phyloP scores from a whole-genome alignment of 352 stramenopile species.

The Globisporangium mamillatum region DNA sequence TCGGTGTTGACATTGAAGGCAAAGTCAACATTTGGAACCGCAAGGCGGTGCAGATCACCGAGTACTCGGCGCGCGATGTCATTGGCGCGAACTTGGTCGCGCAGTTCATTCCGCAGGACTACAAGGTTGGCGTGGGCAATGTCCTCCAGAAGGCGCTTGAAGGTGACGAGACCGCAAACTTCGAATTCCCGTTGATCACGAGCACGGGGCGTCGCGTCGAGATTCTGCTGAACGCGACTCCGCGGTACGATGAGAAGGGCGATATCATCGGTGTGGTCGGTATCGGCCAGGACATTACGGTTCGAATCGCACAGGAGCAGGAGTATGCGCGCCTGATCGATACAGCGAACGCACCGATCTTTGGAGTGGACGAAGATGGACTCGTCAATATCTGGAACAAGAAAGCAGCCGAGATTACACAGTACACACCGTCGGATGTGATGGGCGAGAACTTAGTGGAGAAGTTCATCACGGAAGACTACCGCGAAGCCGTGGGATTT shows the following conservation, averaged over 20 bases:
- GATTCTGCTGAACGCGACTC: conserved; percentile 82
- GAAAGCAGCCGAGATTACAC: conserved; percentile 88
- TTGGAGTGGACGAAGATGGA: conserved; percentile 68
- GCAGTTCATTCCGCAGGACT: conserved; percentile 86
- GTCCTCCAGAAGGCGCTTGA: conserved; percentile 66
- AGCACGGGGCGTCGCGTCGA: conserved; percentile 72
- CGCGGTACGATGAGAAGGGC: conserved; percentile 76
- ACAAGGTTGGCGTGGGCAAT: conserved; percentile 49
- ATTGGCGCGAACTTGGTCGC: conserved; percentile 85
- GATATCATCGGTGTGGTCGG: conserved; percentile 80
- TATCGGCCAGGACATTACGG: conserved; percentile 82
- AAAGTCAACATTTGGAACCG: conserved; percentile 90
- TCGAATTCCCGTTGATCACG: conserved; percentile 87
- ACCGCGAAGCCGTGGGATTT: conserved; percentile 51
- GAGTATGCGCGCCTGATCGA: conserved; percentile 82
- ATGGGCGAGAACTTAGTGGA: conserved; percentile 88
- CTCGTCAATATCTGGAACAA: conserved; percentile 91
- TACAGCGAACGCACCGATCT: conserved; percentile 75
- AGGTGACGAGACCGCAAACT: conserved; percentile 74
- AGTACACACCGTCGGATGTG: conserved; percentile 88
- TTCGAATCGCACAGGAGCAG: conserved; percentile 83
- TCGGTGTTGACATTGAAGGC: conserved; percentile 83
- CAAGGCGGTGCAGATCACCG: conserved; percentile 87
- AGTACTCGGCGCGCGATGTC: conserved; percentile 89
- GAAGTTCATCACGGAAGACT: conserved; percentile 86